Evolutionary conservation across 805 yeast species (phyloP), one percentile per base, ranked within the genome.

Genomic region (Kuraishia borneana): DNA sequence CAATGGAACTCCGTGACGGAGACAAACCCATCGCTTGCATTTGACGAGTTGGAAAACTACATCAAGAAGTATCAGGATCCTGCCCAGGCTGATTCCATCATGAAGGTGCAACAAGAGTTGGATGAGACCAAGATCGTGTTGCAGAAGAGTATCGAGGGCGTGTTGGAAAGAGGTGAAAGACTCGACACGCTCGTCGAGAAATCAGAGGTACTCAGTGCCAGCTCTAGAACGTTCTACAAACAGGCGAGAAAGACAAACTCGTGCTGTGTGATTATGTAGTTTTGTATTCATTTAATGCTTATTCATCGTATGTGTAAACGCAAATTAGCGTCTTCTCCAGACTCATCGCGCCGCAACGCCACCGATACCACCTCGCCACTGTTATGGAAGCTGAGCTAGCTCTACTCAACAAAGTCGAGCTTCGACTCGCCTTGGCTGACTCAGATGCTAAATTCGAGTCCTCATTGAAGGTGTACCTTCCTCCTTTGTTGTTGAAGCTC

Each of bases 91-190:
- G 99, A 92, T 56, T 81, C 96, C 8, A 76, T 92, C 42, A 80
- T 92, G 94, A 83, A 81, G 56, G 98, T 92, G 17, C 98, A 92
- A 64, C 94, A 87, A 53, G 98, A 92, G 59, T 72, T 92, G 48
- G 98, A 92, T 58, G 98, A 92, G 54, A 92, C 98, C 25, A 92
- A 92, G 65, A 84, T 89, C 47, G 95, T 88, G 27, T 67, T 92
- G 50, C 97, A 92, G 61, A 88, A 89, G 62, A 87, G 96, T 31
- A 89, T 92, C 45, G 96, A 92, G 59, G 70, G 81, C 41, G 96
- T 92, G 6, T 69, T 92, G 53, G 94, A 85, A 58, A 76, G 99
- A 56, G 98, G 98, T 34, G 99, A 92, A 59, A 87, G 87, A 51
- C 72, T 92, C 49, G 98, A 92, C 53, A 70, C 92, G 28, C 68